Evolutionary conservation across 1,284 basidiomycete species (phyloP).

Genomic region (Tranzscheliella williamsii): DNA sequence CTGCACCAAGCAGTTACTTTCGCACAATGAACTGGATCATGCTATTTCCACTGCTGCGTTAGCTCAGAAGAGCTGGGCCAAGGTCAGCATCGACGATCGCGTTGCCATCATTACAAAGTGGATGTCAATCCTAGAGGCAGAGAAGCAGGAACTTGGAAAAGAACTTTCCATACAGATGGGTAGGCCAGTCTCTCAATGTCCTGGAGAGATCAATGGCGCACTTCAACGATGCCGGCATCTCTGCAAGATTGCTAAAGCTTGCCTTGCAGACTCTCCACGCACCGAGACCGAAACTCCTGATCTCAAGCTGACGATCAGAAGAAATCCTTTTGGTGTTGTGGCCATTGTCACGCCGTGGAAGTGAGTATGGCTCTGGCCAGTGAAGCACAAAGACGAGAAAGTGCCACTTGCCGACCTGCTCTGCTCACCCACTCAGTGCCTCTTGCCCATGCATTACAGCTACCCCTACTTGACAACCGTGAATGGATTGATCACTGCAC

Average conservation of each 20-base stretch:
- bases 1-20: constrained; percentile 62
- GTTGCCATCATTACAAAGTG: constrained; percentile 76
- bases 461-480: constrained; percentile 67
- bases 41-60: constrained; percentile 68
- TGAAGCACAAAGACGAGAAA: too few species aligned
- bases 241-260: constrained; percentile 77
- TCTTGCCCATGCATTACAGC: neutral
- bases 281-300: constrained; percentile 77
- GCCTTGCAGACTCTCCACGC: constrained; percentile 76
- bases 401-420: too few species aligned
- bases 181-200: constrained; percentile 76
- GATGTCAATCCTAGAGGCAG: constrained; percentile 69
- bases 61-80: constrained; percentile 76
- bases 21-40: constrained; percentile 66
- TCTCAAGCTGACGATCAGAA: constrained; percentile 78
- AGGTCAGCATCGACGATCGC: constrained; percentile 71
- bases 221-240: constrained; percentile 81
- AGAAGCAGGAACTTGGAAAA: constrained; percentile 71
- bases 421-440: too few species aligned
- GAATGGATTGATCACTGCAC: constrained; percentile 73
- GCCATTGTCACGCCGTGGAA: constrained; percentile 87
- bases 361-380: too few species aligned
- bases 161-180: constrained; percentile 82
- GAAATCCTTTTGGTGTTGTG: constrained; percentile 83
- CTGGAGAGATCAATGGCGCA: constrained; percentile 80